Conservation (phyloP, 257 asterid genomes). For the Plantago ovata region DNA sequence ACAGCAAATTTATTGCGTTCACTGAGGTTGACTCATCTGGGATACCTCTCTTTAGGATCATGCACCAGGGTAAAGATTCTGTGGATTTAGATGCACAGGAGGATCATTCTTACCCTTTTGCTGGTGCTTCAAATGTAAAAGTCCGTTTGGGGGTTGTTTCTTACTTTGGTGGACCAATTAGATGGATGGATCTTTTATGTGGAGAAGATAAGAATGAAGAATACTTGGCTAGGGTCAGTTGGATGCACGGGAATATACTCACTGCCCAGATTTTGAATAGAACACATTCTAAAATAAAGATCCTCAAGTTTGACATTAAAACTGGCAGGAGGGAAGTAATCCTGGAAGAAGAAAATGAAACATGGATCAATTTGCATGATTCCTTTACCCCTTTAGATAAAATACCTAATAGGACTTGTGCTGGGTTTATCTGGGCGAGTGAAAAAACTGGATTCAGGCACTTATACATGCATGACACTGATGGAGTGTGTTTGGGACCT, state of each 20-base stretch:
- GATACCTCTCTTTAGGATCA: conserved; percentile 75
- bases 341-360: conserved; percentile 68
- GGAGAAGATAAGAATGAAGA: conserved; percentile 62
- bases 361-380: conserved; percentile 89
- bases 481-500: conserved; percentile 76
- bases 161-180: conserved; percentile 58
- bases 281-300: conserved; percentile 65
- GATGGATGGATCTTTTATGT: conserved; percentile 87
- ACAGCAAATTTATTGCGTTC: conserved; percentile 82
- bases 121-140: conserved; percentile 74
- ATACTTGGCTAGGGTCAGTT: conserved; percentile 79
- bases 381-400: conserved; percentile 78
- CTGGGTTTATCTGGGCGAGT: conserved; percentile 90
- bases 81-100: conserved; percentile 82
- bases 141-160: conserved; percentile 78
- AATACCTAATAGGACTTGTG: conserved; percentile 43
- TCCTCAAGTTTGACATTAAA: conserved; percentile 70
- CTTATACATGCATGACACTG: conserved; percentile 60
- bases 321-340: conserved; percentile 65
- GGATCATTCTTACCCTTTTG: conserved; percentile 94
- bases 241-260: conserved; percentile 85
- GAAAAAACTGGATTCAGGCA: conserved; percentile 87
- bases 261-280: conserved; percentile 84
- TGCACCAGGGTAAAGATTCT: conserved; percentile 86
- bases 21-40: conserved; percentile 73